Evolutionary conservation across 148 eudicot species (phyloP).

Genomic region (Silene uniflora): DNA sequence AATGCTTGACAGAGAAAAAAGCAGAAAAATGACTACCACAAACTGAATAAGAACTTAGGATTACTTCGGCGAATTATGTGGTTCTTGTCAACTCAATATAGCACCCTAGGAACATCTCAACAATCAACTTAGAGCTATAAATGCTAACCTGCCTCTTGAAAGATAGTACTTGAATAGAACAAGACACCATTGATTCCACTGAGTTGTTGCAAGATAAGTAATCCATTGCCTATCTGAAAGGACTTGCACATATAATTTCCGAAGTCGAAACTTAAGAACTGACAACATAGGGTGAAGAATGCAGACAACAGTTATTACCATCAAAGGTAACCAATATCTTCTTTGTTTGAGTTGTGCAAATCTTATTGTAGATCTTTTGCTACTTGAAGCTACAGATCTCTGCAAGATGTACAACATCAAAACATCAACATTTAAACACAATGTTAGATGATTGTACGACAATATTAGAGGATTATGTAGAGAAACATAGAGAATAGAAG

Average conservation of each 20-base stretch:
- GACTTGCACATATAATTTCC: conserved; percentile 16
- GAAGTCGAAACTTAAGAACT: conserved; percentile 7
- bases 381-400: conserved; percentile 82
- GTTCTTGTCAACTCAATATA: neutral
- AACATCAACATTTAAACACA: conserved; percentile 14
- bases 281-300: neutral
- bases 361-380: conserved; percentile 69
- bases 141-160: conserved; percentile 69
- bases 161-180: conserved; percentile 84
- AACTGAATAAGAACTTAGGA: neutral
- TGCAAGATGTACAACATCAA: conserved; percentile 27
- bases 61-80: neutral
- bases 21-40: neutral
- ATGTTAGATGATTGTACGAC: neutral
- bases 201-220: conserved; percentile 80
- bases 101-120: neutral
- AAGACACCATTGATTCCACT: conserved; percentile 88
- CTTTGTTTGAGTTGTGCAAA: conserved; percentile 70
- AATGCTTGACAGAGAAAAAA: neutral
- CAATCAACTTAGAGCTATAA: neutral
- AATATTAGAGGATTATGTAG: neutral
- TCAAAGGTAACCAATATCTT: conserved; percentile 94
- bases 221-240: conserved; percentile 86
- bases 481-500: neutral
- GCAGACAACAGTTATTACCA: conserved; percentile 42